Percentiles rank a stretch among this genome's conserved stretches.
Conservation (phyloP, 2,329 filamentous ascomycete species). For the Emydomyces testavorans region DNA sequence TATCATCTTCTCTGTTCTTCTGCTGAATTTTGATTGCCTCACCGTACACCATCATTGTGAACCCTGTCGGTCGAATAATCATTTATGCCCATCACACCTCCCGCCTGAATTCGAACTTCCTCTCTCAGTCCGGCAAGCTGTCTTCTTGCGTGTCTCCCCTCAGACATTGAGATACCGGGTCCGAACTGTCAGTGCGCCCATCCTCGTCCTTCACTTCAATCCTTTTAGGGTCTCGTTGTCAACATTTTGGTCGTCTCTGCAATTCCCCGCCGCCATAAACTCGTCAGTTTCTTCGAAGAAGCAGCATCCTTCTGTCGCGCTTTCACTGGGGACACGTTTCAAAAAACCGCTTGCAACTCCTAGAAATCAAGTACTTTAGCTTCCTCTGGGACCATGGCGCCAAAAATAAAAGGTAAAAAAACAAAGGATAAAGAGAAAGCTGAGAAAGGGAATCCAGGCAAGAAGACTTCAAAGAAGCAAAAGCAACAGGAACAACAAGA, state of each 20-base stretch:
- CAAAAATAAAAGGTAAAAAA: constrained; percentile 13
- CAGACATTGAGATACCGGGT: not conserved
- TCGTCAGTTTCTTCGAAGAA: not conserved
- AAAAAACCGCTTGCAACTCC: constrained; percentile 1
- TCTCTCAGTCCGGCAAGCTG: not conserved
- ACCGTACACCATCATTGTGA: constrained; percentile 11
- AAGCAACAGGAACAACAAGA: constrained; percentile 9
- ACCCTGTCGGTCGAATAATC: constrained; percentile 4
- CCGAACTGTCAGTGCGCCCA: constrained; percentile 7
- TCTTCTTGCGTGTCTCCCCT: constrained; percentile 14
- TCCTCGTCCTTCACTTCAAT: not conserved
- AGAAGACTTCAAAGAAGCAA: constrained; percentile 13
- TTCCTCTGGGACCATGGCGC: constrained; percentile 9
- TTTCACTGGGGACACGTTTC: constrained; percentile 20
- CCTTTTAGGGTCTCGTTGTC: not conserved
- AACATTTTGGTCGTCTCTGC: constrained; percentile 1
- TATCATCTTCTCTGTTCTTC: not conserved
- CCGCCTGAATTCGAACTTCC: constrained; percentile 13
- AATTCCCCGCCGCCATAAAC: constrained; percentile 3
- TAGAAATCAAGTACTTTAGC: constrained; percentile 4
- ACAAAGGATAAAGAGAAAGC: constrained; percentile 13
- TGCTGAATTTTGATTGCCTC: constrained; percentile 13
- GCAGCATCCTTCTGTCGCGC: not conserved
- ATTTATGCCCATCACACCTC: not conserved
- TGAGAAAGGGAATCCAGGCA: constrained; percentile 11